phyloP scores from a whole-genome alignment of 2,329 filamentous ascomycete genomes.

The Botrytis sinoallii region DNA sequence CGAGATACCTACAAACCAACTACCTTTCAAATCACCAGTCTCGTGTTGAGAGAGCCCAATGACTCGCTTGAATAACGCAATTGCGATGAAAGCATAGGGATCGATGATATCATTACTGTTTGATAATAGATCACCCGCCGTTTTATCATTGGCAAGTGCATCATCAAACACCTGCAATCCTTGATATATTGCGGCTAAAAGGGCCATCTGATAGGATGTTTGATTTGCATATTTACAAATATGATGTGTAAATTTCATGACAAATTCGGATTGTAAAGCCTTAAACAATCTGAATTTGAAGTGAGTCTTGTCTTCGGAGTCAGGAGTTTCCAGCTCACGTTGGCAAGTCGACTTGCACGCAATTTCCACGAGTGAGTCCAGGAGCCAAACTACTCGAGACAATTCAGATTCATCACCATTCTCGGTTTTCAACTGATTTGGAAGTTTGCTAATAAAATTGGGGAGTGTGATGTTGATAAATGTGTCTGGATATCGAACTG shows the following conservation, averaged over 20 bases:
- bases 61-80: slow-evolving; percentile 22
- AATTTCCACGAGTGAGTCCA: slow-evolving; percentile 30
- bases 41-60: slow-evolving; percentile 19
- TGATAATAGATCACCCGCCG: neutral
- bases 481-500: slow-evolving; percentile 25
- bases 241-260: slow-evolving; percentile 23
- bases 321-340: slow-evolving; percentile 11
- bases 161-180: slow-evolving; percentile 31
- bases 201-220: slow-evolving; percentile 25
- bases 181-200: slow-evolving; percentile 30
- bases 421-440: slow-evolving; percentile 21
- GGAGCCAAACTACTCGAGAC: slow-evolving; percentile 18
- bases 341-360: slow-evolving; percentile 26
- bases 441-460: slow-evolving; percentile 30
- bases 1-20: slow-evolving; percentile 22
- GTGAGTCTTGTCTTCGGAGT: slow-evolving; percentile 10
- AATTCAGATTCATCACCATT: slow-evolving; percentile 18
- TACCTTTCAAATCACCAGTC: neutral
- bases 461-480: slow-evolving; percentile 31
- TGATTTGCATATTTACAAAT: slow-evolving; percentile 24
- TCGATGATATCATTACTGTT: slow-evolving; percentile 4
- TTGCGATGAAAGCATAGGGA: slow-evolving; percentile 28
- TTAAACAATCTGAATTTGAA: slow-evolving; percentile 31
- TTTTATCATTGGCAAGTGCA: slow-evolving; percentile 21
- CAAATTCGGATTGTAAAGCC: slow-evolving; percentile 23